A percentile compares a stretch with the other conserved stretches of the same genome.
Conservation (phyloP, 495 filamentous ascomycete species). For the Xylaria sp. region DNA sequence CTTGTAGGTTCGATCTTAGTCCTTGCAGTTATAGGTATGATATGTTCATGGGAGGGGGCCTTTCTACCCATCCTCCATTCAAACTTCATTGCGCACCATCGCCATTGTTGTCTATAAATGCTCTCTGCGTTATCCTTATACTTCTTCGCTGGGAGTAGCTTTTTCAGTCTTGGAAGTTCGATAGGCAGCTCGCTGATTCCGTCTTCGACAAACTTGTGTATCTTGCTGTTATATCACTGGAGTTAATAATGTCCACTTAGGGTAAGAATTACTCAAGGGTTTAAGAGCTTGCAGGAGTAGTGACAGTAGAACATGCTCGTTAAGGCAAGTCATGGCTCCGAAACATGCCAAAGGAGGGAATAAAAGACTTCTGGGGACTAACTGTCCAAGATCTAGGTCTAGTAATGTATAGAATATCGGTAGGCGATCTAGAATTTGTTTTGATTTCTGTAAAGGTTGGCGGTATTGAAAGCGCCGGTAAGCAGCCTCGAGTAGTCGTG, state of each 20-base stretch:
- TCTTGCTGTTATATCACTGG: no score
- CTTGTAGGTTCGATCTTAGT: conserved; percentile 2
- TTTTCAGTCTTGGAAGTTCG: background rate
- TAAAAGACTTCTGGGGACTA: no score
- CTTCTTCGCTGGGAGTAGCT: background rate
- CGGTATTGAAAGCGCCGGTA: conserved; percentile 2
- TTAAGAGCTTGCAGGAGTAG: no score
- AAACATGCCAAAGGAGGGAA: no score
- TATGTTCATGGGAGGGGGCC: conserved; percentile 1
- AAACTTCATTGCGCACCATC: conserved; percentile 19
- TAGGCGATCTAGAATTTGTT: conserved; percentile 17
- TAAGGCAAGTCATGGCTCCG: no score
- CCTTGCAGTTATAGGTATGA: conserved; percentile 15
- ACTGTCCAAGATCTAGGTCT: conserved; percentile 18
- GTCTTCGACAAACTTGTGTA: conserved; percentile 17
- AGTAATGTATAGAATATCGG: conserved; percentile 20
- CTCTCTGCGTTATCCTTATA: background rate
- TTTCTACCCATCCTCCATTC: conserved; percentile 13
- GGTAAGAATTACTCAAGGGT: no score
- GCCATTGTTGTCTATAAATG: conserved; percentile 15
- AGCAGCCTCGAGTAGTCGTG: conserved; percentile 8
- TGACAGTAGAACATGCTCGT: no score
- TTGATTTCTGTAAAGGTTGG: conserved; percentile 2
- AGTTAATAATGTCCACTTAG: no score
- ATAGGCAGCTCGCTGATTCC: conserved; percentile 5